A percentile compares a stretch with the other conserved stretches of the same genome.
Evolutionary conservation across 371 early-diverging fungal genomes (phyloP).

Genomic region (Batkoa obscura): DNA sequence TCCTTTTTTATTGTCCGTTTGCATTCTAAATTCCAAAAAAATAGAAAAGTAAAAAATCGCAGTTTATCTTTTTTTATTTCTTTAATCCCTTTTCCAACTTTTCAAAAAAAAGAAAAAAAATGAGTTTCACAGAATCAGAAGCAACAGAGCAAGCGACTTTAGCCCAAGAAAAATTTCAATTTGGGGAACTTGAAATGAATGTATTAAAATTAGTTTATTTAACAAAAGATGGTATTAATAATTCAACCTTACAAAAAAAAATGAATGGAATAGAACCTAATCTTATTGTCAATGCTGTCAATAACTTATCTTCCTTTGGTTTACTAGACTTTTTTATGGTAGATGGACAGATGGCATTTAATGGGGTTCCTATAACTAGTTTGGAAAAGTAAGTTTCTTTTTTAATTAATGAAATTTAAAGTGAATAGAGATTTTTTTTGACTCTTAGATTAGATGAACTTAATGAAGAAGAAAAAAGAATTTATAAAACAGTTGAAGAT

Average conservation of each 20-base stretch:
- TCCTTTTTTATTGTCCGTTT: too few species aligned
- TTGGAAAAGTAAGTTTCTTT: background rate
- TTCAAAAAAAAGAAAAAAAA: background rate
- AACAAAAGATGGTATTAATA: background rate
- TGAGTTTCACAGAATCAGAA: background rate
- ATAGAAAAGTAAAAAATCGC: too few species aligned
- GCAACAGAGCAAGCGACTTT: background rate
- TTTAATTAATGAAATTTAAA: background rate
- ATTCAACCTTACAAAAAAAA: background rate
- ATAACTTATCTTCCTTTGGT: background rate
- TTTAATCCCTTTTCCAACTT: background rate
- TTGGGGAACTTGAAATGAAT: background rate
- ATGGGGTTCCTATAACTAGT: background rate
- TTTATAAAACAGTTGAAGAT: background rate
- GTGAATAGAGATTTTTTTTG: background rate
- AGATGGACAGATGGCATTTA: background rate
- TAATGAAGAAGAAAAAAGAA: background rate
- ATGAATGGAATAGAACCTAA: background rate
- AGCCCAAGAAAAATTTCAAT: background rate
- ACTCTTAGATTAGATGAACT: too few species aligned
- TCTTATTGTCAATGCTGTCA: background rate
- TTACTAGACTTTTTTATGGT: background rate
- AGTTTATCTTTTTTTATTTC: background rate
- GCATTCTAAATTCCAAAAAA: too few species aligned
- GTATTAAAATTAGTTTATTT: background rate